phyloP scores from a whole-genome alignment of 2,329 filamentous ascomycete genomes.

The Epichloe gansuensis region DNA sequence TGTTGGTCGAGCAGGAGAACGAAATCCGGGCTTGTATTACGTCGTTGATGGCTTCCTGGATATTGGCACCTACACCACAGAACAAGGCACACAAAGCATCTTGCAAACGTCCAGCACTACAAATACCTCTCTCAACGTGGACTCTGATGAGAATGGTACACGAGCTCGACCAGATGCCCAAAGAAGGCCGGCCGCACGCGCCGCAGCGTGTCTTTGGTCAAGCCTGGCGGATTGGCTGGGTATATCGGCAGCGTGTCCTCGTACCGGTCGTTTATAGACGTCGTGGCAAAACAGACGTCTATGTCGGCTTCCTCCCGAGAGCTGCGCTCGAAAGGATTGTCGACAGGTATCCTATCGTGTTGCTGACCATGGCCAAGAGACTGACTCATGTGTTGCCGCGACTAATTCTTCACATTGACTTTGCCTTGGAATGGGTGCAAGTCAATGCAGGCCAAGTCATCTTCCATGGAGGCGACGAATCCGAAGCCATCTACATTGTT shows the following conservation, averaged over 20 bases:
- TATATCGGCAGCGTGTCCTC: constrained; percentile 93
- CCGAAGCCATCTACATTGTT: constrained; percentile 96
- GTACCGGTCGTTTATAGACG: constrained; percentile 91
- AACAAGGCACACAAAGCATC: constrained; percentile 20
- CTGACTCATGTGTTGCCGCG: constrained; percentile 80
- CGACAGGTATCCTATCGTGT: constrained; percentile 80
- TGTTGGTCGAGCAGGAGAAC: constrained; percentile 90
- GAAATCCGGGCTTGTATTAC: constrained; percentile 95
- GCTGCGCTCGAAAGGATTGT: constrained; percentile 81
- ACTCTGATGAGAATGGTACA: background rate
- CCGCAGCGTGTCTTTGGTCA: constrained; percentile 78
- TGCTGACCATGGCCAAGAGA: constrained; percentile 92
- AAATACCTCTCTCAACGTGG: constrained; percentile 9
- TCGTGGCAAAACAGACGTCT: constrained; percentile 94
- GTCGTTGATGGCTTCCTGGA: constrained; percentile 96
- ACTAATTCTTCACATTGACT: constrained; percentile 91
- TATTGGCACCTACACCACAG: constrained; percentile 58
- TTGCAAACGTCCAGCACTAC: constrained; percentile 16
- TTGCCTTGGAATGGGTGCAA: constrained; percentile 96
- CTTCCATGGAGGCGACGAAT: constrained; percentile 87
- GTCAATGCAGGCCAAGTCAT: constrained; percentile 91
- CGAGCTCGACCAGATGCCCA: constrained; percentile 8
- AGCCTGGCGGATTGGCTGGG: constrained; percentile 85
- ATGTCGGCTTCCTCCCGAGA: constrained; percentile 86
- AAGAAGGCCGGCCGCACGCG: constrained; percentile 30